phyloP scores from a whole-genome alignment of 306 rosid species.

The Delonix regia region DNA sequence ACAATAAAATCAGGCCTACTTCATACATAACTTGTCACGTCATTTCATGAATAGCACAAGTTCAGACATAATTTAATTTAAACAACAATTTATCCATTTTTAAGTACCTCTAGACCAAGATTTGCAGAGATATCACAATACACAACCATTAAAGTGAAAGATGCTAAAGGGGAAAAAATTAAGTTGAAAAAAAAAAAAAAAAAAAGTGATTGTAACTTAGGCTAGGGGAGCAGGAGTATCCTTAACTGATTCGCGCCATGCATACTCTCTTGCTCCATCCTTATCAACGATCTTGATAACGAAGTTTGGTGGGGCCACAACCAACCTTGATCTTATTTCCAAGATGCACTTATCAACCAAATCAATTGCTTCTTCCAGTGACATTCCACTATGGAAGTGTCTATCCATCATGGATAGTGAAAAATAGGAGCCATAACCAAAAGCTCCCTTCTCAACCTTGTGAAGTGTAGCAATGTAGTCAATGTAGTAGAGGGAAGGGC shows the following conservation, averaged over 20 bases:
- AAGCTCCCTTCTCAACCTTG: slow-evolving; percentile 98
- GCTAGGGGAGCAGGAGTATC: slow-evolving; percentile 50
- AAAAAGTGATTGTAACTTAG: slow-evolving; percentile 42
- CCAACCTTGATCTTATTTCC: slow-evolving; percentile 79
- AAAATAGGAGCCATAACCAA: slow-evolving; percentile 91
- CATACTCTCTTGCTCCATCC: slow-evolving; percentile 89
- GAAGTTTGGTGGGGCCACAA: slow-evolving; percentile 95
- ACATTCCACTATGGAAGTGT: slow-evolving; percentile 86
- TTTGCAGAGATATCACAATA: slow-evolving; percentile 23
- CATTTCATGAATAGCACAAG: slow-evolving; percentile 17
- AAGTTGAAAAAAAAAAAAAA: background rate
- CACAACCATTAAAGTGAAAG: background rate
- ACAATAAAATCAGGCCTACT: slow-evolving; percentile 11
- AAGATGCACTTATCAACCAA: slow-evolving; percentile 79
- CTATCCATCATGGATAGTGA: slow-evolving; percentile 93
- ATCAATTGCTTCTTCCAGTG: slow-evolving; percentile 77
- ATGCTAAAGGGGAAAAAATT: background rate
- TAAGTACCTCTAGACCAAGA: slow-evolving; percentile 19
- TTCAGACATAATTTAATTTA: slow-evolving; percentile 17
- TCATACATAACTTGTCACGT: slow-evolving; percentile 1
- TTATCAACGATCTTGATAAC: slow-evolving; percentile 93
- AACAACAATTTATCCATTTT: slow-evolving; percentile 10
- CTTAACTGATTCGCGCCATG: slow-evolving; percentile 81
- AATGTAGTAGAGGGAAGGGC: slow-evolving; percentile 81
- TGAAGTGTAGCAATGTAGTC: slow-evolving; percentile 96